Conservation (phyloP, 1,284 basidiomycete genomes). For the Moesziomyces antarcticus region DNA sequence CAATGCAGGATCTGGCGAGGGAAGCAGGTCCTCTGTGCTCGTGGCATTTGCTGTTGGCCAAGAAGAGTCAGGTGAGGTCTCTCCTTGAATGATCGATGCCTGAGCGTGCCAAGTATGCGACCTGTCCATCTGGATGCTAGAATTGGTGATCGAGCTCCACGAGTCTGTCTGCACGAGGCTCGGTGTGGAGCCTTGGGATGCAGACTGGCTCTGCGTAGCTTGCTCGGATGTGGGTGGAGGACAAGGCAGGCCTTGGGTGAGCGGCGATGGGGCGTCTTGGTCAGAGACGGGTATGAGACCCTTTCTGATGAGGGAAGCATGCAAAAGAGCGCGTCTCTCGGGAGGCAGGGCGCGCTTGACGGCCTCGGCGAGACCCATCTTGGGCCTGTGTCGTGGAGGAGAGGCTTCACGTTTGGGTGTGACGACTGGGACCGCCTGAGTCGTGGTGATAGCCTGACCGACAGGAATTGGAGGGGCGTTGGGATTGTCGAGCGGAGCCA, state of each 20-base stretch:
- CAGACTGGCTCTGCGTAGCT: neutral
- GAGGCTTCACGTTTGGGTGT: neutral
- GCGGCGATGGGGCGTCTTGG: neutral
- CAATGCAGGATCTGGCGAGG: conserved; percentile 7
- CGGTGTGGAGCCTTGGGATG: too few species aligned
- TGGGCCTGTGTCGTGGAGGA: conserved; percentile 1
- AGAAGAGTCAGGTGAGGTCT: too few species aligned
- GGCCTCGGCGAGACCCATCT: conserved; percentile 15
- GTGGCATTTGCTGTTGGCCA: neutral
- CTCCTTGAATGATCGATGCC: too few species aligned
- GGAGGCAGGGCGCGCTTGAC: conserved; percentile 34
- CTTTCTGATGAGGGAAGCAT: conserved; percentile 19
- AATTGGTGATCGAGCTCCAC: too few species aligned
- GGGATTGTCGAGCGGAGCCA: conserved; percentile 5
- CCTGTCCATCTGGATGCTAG: too few species aligned
- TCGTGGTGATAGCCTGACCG: conserved; percentile 32
- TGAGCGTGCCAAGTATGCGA: too few species aligned
- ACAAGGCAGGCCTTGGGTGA: neutral
- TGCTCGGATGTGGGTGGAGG: neutral
- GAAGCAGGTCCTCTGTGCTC: neutral
- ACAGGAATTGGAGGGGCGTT: conserved; percentile 22
- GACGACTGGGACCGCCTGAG: neutral
- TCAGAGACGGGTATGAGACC: conserved; percentile 1
- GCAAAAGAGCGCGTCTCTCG: conserved; percentile 26
- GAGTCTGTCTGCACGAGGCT: too few species aligned